These are phyloP conservation scores for Carex cristatella DNA, from an alignment of 176 grass and related monocot species.

Conservation along the genomic window DNA sequence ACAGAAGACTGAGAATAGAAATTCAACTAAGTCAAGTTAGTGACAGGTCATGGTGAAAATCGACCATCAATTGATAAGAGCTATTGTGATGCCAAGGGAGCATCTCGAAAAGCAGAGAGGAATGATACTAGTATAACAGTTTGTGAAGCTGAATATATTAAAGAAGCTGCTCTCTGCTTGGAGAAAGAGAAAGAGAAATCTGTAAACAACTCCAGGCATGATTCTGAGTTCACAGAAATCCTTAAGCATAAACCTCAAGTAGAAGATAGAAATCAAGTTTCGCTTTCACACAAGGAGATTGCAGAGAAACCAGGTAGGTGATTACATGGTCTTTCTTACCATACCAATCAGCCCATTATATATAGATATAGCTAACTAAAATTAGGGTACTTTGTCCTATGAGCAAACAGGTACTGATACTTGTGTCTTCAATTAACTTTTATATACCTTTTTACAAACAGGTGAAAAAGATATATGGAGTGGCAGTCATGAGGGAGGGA, in stretches of 20 bases:
- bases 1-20: too few species aligned
- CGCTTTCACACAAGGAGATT: not conserved
- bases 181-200: too few species aligned
- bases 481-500: not conserved
- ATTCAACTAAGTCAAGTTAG: too few species aligned
- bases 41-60: too few species aligned
- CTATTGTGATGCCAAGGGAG: too few species aligned
- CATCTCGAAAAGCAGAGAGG: too few species aligned
- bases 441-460: not conserved
- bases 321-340: not conserved
- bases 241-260: not conserved
- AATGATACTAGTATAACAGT: too few species aligned
- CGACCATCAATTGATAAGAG: too few species aligned
- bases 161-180: too few species aligned
- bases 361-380: not conserved
- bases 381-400: not conserved
- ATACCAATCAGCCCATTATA: not conserved
- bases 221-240: too few species aligned
- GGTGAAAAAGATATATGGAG: not conserved
- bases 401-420: not conserved
- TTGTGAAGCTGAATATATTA: too few species aligned
- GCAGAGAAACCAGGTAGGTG: not conserved
- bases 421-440: not conserved
- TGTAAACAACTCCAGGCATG: too few species aligned
- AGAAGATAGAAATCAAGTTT: not conserved